Percentiles rank a stretch among this genome's conserved stretches.
Conservation (phyloP, 441 rosid genomes). For the Melastoma candidum region DNA sequence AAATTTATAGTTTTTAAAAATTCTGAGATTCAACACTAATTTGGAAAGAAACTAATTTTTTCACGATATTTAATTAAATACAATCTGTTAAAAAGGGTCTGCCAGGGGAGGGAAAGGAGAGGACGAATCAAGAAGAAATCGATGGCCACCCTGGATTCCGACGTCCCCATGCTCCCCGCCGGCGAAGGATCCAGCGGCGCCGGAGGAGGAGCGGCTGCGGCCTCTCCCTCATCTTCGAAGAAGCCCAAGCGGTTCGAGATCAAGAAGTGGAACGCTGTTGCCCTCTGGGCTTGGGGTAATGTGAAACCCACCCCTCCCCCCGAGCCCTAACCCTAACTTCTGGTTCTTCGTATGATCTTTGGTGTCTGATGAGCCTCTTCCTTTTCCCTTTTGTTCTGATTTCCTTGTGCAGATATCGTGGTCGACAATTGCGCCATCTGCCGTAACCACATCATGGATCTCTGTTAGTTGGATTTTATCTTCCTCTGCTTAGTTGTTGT, state of each 20-base stretch:
- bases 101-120: too few relatives aligned
- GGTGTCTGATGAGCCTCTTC: not conserved
- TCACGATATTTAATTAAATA: too few relatives aligned
- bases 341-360: not conserved
- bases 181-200: conserved; percentile 55
- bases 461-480: conserved; percentile 37
- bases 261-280: conserved; percentile 87
- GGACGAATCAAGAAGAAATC: not conserved
- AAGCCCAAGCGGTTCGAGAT: conserved; percentile 81
- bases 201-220: conserved; percentile 17
- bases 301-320: not conserved
- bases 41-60: too few relatives aligned
- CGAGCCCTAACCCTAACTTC: conserved; percentile 11
- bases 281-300: conserved; percentile 95
- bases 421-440: conserved; percentile 90
- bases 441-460: conserved; percentile 86
- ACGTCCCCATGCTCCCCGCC: conserved; percentile 54
- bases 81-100: too few relatives aligned
- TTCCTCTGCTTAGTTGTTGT: too few relatives aligned
- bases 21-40: too few relatives aligned
- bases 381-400: not conserved
- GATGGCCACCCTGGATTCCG: conserved; percentile 68
- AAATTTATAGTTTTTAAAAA: too few relatives aligned
- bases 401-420: conserved; percentile 46
- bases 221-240: conserved; percentile 25